These are phyloP conservation scores for Mrakia gelida DNA, from an alignment of 768 basidiomycete genomes.

Conservation along the genomic window DNA sequence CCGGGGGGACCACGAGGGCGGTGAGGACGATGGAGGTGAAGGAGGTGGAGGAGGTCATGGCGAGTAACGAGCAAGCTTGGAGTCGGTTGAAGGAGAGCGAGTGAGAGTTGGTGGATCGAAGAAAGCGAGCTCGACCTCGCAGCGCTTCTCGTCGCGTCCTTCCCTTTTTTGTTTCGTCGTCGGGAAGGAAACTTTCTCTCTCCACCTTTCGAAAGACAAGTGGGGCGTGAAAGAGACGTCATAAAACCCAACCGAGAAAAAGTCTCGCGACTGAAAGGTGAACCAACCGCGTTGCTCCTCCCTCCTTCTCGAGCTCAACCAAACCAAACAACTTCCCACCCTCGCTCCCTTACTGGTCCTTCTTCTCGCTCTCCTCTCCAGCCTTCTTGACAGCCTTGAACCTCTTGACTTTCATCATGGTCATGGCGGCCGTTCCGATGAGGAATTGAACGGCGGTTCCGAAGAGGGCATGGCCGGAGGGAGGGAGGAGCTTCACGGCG, in stretches of 20 bases:
- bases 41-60: conserved; percentile 3
- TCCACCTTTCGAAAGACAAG: too few species aligned
- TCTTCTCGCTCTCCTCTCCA: neutral
- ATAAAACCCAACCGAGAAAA: neutral
- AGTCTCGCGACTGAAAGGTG: neutral
- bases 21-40: neutral
- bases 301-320: neutral
- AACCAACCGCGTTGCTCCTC: neutral
- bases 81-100: neutral
- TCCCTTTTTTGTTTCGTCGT: neutral
- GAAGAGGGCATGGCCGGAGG: neutral
- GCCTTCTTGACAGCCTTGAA: conserved; percentile 1
- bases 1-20: neutral
- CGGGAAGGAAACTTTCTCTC: too few species aligned
- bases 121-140: neutral
- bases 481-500: neutral
- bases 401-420: conserved; percentile 4
- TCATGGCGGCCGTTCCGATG: conserved; percentile 1
- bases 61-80: neutral
- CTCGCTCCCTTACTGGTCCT: neutral
- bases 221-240: neutral
- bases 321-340: neutral
- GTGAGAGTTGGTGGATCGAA: neutral
- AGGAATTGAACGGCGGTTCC: conserved; percentile 6
- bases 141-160: neutral